Base-by-base conservation (phyloP, 2,329 filamentous ascomycete genomes). In the Colletotrichum lindemuthianum region DNA sequence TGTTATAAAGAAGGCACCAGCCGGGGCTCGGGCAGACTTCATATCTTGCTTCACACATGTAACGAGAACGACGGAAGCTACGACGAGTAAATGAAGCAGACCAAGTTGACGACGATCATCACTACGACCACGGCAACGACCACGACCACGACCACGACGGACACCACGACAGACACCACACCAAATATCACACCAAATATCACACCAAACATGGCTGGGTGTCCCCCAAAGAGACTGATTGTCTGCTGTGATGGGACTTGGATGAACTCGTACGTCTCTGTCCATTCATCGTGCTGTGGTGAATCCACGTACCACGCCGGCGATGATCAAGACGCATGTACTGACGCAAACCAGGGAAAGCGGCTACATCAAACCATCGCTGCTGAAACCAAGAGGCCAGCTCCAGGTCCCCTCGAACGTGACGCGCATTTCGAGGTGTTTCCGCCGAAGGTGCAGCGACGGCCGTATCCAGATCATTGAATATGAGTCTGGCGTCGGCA, bases 401-500 rank as follows among this genome's bases (percentile, higher is more conserved):
- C 73, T 84, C 40, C 82, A 86, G 68, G 73, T 84, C 15, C 83
- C 85, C 0, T 87, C 86, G 53, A 89, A 89, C 66, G 85, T 89
- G 45, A 88, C 86, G 13, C 83, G 86, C 24, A 84, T 89, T 59
- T 84, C 84, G 11, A 82, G 86, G 43, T 85, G 84, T 59, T 82
- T 89, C 69, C 83, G 82, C 67, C 80, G 81, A 41, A 76, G 72
- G 43, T 84, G 82, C 70, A 76, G 71, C 39, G 84, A 87, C 70
- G 83, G 82, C 37, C 82, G 76, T 15, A 77, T 85, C 45, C 86
- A 89, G 71, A 82, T 89, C 67, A 83, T 88, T 60, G 84, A 82
- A 69, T 89, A 89, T 70, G 84, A 88, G 70, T 84, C 85, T 8
- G 87, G 87, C 16, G 85, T 89, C 34, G 87, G 87, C 13, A 86